A percentile compares a stretch with the other conserved stretches of the same genome.
phyloP scores from a whole-genome alignment of 192 early-diverging fungal species.

The Chytriomyces confervae region DNA sequence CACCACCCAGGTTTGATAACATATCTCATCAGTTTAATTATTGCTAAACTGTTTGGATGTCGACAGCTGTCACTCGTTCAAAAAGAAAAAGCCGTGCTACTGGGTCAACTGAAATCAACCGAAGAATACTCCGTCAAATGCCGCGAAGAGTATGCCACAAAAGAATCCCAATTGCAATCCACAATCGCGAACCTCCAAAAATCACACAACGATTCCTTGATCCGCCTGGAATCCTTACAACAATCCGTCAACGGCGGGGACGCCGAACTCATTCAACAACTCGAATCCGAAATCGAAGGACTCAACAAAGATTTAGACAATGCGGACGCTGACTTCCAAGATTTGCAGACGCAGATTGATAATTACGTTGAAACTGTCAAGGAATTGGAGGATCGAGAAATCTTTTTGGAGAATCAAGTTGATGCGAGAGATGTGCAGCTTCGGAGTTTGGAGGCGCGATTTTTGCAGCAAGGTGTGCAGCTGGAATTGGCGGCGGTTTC shows the following conservation, averaged over 20 bases:
- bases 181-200: background rate
- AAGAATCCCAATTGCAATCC: background rate
- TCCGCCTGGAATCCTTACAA: background rate
- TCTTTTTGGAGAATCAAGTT: background rate
- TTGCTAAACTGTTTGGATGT: background rate
- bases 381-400: background rate
- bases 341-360: background rate
- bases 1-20: background rate
- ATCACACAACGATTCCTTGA: background rate
- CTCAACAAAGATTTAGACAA: background rate
- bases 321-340: background rate
- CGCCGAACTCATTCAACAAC: background rate
- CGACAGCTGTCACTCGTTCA: background rate
- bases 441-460: background rate
- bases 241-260: background rate
- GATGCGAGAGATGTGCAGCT: background rate
- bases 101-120: conserved; percentile 1
- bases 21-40: background rate
- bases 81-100: background rate
- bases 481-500: background rate
- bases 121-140: background rate
- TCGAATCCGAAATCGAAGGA: background rate
- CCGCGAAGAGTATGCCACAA: background rate
- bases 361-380: background rate
- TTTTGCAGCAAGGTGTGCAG: conserved; percentile 6